Conservation (phyloP, 345 rosid genomes). For the Brassica incana region DNA sequence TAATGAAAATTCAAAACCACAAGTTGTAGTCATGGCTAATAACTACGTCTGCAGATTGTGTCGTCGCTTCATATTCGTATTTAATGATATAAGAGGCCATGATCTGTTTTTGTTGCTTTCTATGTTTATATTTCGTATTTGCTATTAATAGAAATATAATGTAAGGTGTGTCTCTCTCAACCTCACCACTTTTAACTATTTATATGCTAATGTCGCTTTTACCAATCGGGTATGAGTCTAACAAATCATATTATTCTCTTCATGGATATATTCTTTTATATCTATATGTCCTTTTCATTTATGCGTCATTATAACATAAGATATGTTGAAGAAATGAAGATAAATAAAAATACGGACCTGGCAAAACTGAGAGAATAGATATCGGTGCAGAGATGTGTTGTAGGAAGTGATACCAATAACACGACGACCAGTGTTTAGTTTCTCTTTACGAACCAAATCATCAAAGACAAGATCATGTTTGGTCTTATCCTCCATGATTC, state of each 20-base stretch:
- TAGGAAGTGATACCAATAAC: conserved; percentile 51
- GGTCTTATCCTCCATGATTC: conserved; percentile 59
- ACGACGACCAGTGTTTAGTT: conserved; percentile 28
- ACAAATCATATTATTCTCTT: neutral
- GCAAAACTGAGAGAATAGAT: conserved; percentile 50
- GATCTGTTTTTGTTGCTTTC: neutral
- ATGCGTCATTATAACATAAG: neutral
- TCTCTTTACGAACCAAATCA: conserved; percentile 36
- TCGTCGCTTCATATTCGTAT: conserved; percentile 25
- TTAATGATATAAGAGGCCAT: conserved; percentile 19
- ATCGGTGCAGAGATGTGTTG: conserved; percentile 45
- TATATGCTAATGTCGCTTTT: conserved; percentile 1
- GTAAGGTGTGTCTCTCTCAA: conserved; percentile 15
- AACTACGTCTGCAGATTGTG: conserved; percentile 19
- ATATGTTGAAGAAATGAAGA: neutral
- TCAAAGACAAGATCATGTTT: conserved; percentile 26
- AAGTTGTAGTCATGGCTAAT: conserved; percentile 29
- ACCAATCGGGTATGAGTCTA: neutral
- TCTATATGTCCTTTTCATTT: neutral
- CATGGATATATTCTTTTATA: neutral
- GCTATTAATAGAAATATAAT: neutral
- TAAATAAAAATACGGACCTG: conserved; percentile 40
- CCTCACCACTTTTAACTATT: neutral
- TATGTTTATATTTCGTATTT: conserved; percentile 1
- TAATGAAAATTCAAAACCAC: neutral